These are phyloP conservation scores for Pseudogymnoascus sp. DNA, from an alignment of 2,329 filamentous ascomycete species.

Conservation along the genomic window DNA sequence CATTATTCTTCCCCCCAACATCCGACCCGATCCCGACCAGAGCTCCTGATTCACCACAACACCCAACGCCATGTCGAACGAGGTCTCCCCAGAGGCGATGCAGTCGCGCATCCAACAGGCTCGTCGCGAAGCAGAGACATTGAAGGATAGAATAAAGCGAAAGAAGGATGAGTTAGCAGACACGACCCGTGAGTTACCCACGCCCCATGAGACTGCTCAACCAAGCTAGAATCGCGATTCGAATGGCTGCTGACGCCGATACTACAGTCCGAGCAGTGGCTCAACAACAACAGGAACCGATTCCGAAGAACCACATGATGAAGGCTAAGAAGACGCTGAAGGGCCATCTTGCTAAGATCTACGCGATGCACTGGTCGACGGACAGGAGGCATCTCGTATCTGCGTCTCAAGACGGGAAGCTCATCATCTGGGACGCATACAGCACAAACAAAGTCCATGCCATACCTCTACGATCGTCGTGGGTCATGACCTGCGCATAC, in stretches of 20 bases:
- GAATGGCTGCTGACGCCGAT: background rate
- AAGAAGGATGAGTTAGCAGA: conserved; percentile 99
- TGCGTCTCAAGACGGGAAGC: conserved; percentile 96
- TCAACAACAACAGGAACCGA: conserved; percentile 81
- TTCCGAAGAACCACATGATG: conserved; percentile 89
- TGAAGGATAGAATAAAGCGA: conserved; percentile 98
- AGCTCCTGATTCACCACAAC: conserved; percentile 10
- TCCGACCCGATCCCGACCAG: conserved; percentile 5
- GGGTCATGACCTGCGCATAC: conserved; percentile 99
- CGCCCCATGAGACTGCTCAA: background rate
- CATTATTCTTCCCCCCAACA: background rate
- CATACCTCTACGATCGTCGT: conserved; percentile 92
- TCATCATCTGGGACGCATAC: conserved; percentile 99
- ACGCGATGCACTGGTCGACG: conserved; percentile 99
- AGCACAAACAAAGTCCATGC: conserved; percentile 99
- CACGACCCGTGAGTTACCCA: conserved; percentile 72
- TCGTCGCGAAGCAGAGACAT: conserved; percentile 90
- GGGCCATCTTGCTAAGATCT: conserved; percentile 97
- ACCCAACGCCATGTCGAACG: conserved; percentile 34
- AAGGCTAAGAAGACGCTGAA: conserved; percentile 95
- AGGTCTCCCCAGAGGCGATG: conserved; percentile 68
- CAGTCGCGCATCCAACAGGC: conserved; percentile 89
- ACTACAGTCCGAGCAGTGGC: conserved; percentile 79
- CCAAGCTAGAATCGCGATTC: background rate
- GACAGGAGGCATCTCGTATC: conserved; percentile 95